These are phyloP conservation scores for Alternaria rosae DNA, from an alignment of 2,329 filamentous ascomycete species.

Conservation along the genomic window DNA sequence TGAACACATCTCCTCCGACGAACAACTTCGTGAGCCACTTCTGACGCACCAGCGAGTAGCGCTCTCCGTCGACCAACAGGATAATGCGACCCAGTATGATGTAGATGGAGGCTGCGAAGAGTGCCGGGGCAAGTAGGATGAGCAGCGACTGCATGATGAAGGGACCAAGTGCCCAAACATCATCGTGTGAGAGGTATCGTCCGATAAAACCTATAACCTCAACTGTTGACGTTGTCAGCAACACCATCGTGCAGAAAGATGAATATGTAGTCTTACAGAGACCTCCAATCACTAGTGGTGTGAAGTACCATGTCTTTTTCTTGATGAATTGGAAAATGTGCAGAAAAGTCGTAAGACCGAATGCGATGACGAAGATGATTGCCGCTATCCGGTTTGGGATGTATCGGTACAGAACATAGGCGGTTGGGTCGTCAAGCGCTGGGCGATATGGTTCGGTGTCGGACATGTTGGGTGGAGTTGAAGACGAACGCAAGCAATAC, in stretches of 20 bases:
- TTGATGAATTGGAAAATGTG: constrained; percentile 54
- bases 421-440: constrained; percentile 24
- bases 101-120: constrained; percentile 59
- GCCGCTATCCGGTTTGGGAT: constrained; percentile 56
- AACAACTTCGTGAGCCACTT: constrained; percentile 56
- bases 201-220: constrained; percentile 61
- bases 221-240: constrained; percentile 48
- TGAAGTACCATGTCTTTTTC: constrained; percentile 60
- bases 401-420: constrained; percentile 42
- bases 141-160: constrained; percentile 56
- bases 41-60: constrained; percentile 49
- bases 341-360: constrained; percentile 49
- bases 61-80: constrained; percentile 48
- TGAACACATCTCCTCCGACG: constrained; percentile 56
- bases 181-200: constrained; percentile 50
- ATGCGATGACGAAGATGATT: constrained; percentile 57
- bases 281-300: constrained; percentile 59
- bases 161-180: constrained; percentile 47
- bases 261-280: constrained; percentile 49
- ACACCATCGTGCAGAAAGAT: not conserved
- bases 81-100: constrained; percentile 59
- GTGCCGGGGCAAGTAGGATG: constrained; percentile 55
- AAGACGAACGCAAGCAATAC: not conserved
- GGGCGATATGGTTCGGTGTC: constrained; percentile 5
- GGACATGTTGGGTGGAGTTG: not conserved